phyloP scores from a whole-genome alignment of 768 basidiomycete species.

The Suillus brevipes region DNA sequence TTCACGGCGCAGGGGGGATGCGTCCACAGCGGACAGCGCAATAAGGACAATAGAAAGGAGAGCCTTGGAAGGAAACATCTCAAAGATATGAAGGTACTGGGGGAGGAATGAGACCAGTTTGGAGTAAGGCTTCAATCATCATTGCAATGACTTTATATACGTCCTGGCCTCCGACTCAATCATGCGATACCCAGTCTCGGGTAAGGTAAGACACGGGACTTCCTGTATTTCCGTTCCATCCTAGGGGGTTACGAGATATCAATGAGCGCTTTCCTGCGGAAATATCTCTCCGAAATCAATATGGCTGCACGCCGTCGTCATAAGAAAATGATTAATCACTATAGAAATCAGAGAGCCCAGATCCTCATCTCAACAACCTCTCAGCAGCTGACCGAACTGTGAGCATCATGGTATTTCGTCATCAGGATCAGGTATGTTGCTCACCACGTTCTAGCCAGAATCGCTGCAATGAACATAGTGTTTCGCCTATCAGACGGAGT shows the following conservation, averaged over 20 bases:
- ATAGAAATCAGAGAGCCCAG: background rate
- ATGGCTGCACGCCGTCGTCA: background rate
- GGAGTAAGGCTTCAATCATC: constrained; percentile 1
- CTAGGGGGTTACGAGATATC: background rate
- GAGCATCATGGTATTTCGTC: background rate
- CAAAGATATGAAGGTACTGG: constrained; percentile 1
- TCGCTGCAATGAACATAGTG: background rate
- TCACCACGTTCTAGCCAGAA: background rate
- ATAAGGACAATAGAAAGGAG: constrained; percentile 18
- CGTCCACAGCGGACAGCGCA: constrained; percentile 15
- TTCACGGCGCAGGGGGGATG: constrained; percentile 14
- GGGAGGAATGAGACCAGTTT: constrained; percentile 3
- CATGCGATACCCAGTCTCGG: constrained; percentile 3
- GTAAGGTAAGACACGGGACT: no score
- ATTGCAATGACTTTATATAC: constrained; percentile 6
- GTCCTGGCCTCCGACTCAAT: background rate
- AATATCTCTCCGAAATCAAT: background rate
- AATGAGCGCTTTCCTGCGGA: background rate
- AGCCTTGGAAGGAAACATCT: constrained; percentile 17
- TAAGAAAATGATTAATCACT: background rate
- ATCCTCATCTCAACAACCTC: background rate
- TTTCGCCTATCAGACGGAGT: background rate
- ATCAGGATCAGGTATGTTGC: background rate
- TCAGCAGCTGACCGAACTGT: background rate
- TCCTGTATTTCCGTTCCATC: background rate